phyloP scores from a whole-genome alignment of 2,329 filamentous ascomycete species.

The Phaeosphaeria sp. region DNA sequence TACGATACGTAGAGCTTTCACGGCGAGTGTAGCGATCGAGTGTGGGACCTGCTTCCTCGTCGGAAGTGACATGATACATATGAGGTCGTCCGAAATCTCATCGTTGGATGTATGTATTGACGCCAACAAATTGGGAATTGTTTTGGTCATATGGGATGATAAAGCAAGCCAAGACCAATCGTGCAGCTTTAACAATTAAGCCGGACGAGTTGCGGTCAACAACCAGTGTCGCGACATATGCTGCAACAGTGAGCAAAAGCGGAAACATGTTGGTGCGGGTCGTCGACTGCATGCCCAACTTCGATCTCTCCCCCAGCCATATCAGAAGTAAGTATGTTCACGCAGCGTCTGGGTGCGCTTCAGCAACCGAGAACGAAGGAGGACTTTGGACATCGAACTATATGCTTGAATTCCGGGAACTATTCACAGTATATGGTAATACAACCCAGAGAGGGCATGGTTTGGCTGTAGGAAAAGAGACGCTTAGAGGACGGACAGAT shows the following conservation, averaged over 20 bases:
- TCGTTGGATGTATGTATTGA: neutral
- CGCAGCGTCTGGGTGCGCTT: too few species aligned
- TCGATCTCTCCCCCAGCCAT: neutral
- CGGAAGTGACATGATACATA: neutral
- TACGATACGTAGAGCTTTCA: neutral
- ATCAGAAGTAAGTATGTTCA: neutral
- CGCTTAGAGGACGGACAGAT: slow-evolving; percentile 89
- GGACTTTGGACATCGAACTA: slow-evolving; percentile 2
- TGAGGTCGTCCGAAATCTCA: neutral
- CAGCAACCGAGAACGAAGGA: too few species aligned
- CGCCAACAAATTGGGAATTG: neutral
- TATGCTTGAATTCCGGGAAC: slow-evolving; percentile 24
- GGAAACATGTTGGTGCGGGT: neutral
- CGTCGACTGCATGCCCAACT: neutral
- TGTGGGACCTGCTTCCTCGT: neutral
- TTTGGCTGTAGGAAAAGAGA: slow-evolving; percentile 35
- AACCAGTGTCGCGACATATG: neutral
- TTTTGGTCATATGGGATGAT: neutral
- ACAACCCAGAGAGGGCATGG: slow-evolving; percentile 45
- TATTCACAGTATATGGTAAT: slow-evolving; percentile 51
- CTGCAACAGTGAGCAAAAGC: neutral
- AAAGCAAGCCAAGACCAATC: neutral
- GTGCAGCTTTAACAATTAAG: neutral
- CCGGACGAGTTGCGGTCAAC: neutral
- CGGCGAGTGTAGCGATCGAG: neutral